Percentiles rank a stretch among this genome's conserved stretches.
Conservation (phyloP, 768 basidiomycete species). For the Tubosaeta sp. region DNA sequence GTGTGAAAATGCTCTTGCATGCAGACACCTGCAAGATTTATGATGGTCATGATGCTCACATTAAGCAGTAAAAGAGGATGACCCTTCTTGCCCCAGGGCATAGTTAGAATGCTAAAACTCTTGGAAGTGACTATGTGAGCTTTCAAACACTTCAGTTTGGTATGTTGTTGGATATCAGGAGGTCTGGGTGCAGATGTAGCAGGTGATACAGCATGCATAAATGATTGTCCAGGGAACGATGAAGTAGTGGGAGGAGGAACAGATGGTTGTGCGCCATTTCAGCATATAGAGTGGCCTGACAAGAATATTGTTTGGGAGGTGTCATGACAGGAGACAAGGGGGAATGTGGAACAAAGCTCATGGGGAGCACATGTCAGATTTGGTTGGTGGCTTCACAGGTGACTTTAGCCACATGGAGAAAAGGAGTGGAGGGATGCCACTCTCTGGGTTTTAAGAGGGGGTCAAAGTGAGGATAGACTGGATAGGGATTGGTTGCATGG, state of each 20-base stretch:
- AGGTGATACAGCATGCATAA: slow-evolving; percentile 14
- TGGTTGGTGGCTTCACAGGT: slow-evolving; percentile 30
- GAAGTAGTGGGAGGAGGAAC: slow-evolving; percentile 14
- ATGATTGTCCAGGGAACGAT: slow-evolving; percentile 20
- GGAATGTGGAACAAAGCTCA: slow-evolving; percentile 23
- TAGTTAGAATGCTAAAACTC: slow-evolving; percentile 71
- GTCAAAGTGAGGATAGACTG: slow-evolving; percentile 27
- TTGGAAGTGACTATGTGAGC: slow-evolving; percentile 78
- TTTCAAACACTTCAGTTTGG: slow-evolving; percentile 75
- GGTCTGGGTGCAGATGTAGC: slow-evolving; percentile 21
- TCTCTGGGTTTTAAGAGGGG: slow-evolving; percentile 19
- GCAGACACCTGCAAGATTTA: slow-evolving; percentile 69
- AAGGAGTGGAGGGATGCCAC: slow-evolving; percentile 29
- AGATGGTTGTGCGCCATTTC: slow-evolving; percentile 21
- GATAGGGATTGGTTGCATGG: slow-evolving; percentile 16
- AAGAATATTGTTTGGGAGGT: slow-evolving; percentile 31
- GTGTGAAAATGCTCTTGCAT: slow-evolving; percentile 85
- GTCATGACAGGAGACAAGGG: slow-evolving; percentile 34
- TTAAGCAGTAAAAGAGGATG: slow-evolving; percentile 73
- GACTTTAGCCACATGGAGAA: slow-evolving; percentile 50
- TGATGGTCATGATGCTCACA: slow-evolving; percentile 87
- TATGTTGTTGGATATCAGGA: slow-evolving; percentile 35
- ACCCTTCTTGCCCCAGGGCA: slow-evolving; percentile 68
- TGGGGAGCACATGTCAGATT: slow-evolving; percentile 17
- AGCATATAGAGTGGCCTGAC: slow-evolving; percentile 21